Evolutionary conservation across 2,329 filamentous ascomycete genomes (phyloP).

Genomic region (Colletotrichum navitas): DNA sequence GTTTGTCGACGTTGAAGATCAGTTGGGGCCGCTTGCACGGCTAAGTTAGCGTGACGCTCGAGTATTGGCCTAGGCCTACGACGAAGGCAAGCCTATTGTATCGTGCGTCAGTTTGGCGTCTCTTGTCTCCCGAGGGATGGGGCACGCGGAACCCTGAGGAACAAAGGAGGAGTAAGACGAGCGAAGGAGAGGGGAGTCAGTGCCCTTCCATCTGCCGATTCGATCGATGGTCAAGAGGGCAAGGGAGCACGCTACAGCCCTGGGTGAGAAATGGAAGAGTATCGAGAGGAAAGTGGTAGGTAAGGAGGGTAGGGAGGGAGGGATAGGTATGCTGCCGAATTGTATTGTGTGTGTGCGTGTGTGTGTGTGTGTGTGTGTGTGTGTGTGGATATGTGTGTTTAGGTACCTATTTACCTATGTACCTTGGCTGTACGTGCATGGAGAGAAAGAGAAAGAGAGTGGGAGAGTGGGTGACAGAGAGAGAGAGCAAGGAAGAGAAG

Average conservation of each 20-base stretch:
- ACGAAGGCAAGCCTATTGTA: conserved; percentile 38
- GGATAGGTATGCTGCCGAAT: neutral
- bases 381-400: too few species aligned
- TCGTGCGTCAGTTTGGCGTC: conserved; percentile 38
- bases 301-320: neutral
- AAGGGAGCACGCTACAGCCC: conserved; percentile 4
- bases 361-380: neutral
- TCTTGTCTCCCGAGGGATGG: conserved; percentile 36
- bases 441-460: too few species aligned
- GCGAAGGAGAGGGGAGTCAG: neutral
- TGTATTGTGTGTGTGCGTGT: neutral
- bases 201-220: conserved; percentile 2
- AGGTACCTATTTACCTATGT: too few species aligned
- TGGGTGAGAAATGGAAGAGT: neutral
- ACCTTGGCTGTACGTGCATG: neutral
- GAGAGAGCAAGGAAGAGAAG: neutral
- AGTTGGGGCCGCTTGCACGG: conserved; percentile 29
- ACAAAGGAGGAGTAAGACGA: conserved; percentile 28
- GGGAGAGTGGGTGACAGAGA: too few species aligned
- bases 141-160: conserved; percentile 18
- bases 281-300: neutral
- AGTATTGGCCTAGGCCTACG: conserved; percentile 22
- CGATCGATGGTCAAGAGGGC: conserved; percentile 8
- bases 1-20: conserved; percentile 39
- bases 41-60: conserved; percentile 31